phyloP scores from a whole-genome alignment of 1,284 basidiomycete genomes.

The Melampsora americana region DNA sequence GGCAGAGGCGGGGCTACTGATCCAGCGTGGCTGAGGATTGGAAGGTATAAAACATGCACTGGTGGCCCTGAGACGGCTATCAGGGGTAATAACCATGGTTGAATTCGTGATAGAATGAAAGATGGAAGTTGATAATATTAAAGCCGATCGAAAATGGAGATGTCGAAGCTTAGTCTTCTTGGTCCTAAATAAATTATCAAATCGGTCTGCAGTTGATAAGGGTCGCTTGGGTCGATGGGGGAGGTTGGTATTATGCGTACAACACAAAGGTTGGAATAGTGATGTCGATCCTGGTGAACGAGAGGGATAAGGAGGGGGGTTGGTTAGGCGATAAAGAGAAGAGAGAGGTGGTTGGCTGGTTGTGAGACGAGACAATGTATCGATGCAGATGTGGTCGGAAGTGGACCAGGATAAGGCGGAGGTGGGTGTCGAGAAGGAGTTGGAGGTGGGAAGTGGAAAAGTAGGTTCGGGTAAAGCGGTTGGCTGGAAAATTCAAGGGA shows the following conservation, averaged over 20 bases:
- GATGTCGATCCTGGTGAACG: not conserved
- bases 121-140: conserved; percentile 2
- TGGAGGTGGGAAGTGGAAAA: conserved; percentile 13
- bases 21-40: conserved; percentile 3
- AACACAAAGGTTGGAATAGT: too few relatives aligned
- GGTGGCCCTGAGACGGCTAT: not conserved
- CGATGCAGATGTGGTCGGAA: not conserved
- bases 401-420: conserved; percentile 23
- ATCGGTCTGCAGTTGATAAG: too few relatives aligned
- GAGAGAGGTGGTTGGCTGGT: not conserved
- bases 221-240: too few relatives aligned
- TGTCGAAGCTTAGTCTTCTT: conserved; percentile 19
- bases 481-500: not conserved
- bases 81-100: not conserved
- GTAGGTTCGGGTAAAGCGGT: not conserved
- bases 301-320: not conserved
- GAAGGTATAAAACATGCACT: not conserved
- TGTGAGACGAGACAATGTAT: not conserved
- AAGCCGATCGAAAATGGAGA: conserved; percentile 13
- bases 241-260: too few relatives aligned
- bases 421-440: conserved; percentile 16
- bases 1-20: conserved; percentile 14
- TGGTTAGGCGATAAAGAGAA: not conserved
- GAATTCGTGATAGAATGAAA: too few relatives aligned
- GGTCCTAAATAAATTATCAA: not conserved